Conservation (phyloP, 2,329 filamentous ascomycete genomes). For the Penicillium sp. region DNA sequence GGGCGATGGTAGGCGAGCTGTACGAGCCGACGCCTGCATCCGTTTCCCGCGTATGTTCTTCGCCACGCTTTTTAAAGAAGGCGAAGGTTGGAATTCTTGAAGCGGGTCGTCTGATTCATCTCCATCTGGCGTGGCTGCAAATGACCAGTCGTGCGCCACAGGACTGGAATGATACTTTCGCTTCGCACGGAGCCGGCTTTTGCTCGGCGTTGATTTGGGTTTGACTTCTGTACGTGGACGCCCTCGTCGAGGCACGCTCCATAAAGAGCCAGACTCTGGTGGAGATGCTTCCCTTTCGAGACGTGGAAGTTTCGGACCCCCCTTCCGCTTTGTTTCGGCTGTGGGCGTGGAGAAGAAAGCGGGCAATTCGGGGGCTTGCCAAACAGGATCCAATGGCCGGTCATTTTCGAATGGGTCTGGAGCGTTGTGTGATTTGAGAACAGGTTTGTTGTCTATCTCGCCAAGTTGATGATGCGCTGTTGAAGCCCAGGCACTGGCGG, state of each 20-base stretch:
- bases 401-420: slow-evolving; percentile 2
- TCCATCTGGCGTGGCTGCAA: slow-evolving; percentile 33
- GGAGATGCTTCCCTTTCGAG: slow-evolving; percentile 31
- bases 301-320: slow-evolving; percentile 17
- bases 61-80: slow-evolving; percentile 18
- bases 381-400: slow-evolving; percentile 17
- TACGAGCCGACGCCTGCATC: neutral
- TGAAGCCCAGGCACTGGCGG: neutral
- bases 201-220: slow-evolving; percentile 20
- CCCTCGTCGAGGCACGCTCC: slow-evolving; percentile 33
- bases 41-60: slow-evolving; percentile 25
- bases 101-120: slow-evolving; percentile 47
- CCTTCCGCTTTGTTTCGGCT: slow-evolving; percentile 11
- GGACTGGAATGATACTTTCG: slow-evolving; percentile 31
- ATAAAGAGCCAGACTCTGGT: slow-evolving; percentile 37
- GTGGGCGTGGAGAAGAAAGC: slow-evolving; percentile 18
- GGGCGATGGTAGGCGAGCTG: neutral
- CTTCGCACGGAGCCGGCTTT: slow-evolving; percentile 19
- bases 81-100: slow-evolving; percentile 36
- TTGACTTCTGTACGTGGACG: slow-evolving; percentile 26
- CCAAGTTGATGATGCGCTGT: neutral
- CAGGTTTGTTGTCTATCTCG: neutral
- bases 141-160: slow-evolving; percentile 37
- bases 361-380: slow-evolving; percentile 23
- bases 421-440: neutral